These are phyloP conservation scores for Candida morakotiae DNA, from an alignment of 805 yeast genomes.

Conservation along the genomic window DNA sequence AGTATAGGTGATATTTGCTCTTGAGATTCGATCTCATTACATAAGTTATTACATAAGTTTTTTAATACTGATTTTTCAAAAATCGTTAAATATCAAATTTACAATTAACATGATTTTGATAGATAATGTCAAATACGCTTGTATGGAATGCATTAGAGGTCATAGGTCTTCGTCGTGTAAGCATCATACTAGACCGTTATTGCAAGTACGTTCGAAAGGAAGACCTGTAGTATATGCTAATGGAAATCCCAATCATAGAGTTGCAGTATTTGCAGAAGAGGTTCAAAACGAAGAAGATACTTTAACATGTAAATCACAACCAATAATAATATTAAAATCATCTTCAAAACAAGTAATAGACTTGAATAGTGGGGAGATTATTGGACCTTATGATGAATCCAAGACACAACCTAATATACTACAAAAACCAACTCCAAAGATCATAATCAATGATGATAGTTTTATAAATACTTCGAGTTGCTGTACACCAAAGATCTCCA, in stretches of 20 bases:
- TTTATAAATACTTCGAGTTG: constrained; percentile 33
- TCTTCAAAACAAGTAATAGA: constrained; percentile 40
- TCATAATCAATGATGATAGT: constrained; percentile 25
- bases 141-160: constrained; percentile 86
- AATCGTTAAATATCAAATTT: too few species aligned
- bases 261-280: constrained; percentile 55
- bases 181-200: constrained; percentile 74
- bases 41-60: too few species aligned
- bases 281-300: constrained; percentile 11
- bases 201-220: constrained; percentile 88
- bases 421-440: constrained; percentile 15
- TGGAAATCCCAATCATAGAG: constrained; percentile 47
- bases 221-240: constrained; percentile 64
- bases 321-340: constrained; percentile 28
- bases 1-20: too few species aligned
- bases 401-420: constrained; percentile 9
- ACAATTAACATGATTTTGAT: constrained; percentile 74
- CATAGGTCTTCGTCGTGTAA: constrained; percentile 86
- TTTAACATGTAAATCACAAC: constrained; percentile 11
- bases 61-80: too few species aligned
- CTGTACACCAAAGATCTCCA: constrained; percentile 21
- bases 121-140: constrained; percentile 76
- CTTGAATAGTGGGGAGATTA: constrained; percentile 30
- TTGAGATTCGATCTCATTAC: too few species aligned
- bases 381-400: constrained; percentile 34